phyloP scores from a whole-genome alignment of 768 basidiomycete genomes.

The Leucosporidium creatinivorum region DNA sequence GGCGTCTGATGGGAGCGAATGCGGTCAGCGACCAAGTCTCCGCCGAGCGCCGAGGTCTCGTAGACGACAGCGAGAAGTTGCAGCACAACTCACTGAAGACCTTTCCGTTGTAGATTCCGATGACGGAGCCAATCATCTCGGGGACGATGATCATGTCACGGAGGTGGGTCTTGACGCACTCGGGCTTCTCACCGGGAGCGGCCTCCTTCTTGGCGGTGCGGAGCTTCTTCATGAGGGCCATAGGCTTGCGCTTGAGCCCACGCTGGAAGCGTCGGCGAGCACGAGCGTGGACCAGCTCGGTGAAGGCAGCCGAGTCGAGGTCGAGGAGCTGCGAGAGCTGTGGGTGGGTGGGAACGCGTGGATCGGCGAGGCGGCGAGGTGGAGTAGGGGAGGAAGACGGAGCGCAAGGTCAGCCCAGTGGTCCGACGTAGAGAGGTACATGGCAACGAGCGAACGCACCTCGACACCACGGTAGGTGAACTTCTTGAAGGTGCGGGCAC shows the following conservation, averaged over 20 bases:
- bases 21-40: slow-evolving; percentile 1
- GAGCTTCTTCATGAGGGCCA: slow-evolving; percentile 99
- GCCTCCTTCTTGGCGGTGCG: slow-evolving; percentile 99
- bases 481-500: slow-evolving; percentile 87
- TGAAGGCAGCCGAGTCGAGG: slow-evolving; percentile 70
- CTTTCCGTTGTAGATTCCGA: slow-evolving; percentile 98
- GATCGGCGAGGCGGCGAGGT: neutral
- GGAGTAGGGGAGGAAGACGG: neutral
- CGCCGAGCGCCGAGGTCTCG: neutral
- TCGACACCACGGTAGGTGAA: slow-evolving; percentile 98
- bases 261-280: slow-evolving; percentile 98
- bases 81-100: slow-evolving; percentile 44
- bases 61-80: neutral
- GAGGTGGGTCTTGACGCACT: slow-evolving; percentile 97
- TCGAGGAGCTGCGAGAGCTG: slow-evolving; percentile 93
- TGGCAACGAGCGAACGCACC: slow-evolving; percentile 11
- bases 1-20: slow-evolving; percentile 42
- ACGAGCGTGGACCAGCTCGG: slow-evolving; percentile 91
- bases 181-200: slow-evolving; percentile 97
- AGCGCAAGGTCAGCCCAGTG: neutral
- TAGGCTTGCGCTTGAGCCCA: slow-evolving; percentile 94
- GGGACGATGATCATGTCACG: slow-evolving; percentile 99
- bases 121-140: slow-evolving; percentile 98
- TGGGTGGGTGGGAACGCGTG: neutral
- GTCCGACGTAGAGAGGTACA: too few relatives aligned